These are phyloP conservation scores for Ogataea hybrid DNA, from an alignment of 1,139 yeast species.

Conservation along the genomic window DNA sequence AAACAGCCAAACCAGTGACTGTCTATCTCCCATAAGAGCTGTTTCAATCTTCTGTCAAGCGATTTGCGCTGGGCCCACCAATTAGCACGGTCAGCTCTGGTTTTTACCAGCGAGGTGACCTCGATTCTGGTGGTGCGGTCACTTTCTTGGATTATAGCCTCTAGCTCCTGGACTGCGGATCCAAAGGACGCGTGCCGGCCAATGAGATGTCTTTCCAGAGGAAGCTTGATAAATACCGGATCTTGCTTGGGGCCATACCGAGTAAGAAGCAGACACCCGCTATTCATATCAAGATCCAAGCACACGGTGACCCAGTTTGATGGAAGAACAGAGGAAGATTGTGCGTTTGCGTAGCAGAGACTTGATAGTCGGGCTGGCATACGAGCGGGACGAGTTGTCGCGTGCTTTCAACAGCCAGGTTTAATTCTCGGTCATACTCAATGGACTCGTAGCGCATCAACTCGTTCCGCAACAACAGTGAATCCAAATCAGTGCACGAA, in stretches of 20 bases:
- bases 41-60: slow-evolving; percentile 56
- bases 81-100: slow-evolving; percentile 57
- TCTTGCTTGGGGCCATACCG: slow-evolving; percentile 3
- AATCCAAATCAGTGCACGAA: background rate
- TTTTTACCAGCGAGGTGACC: slow-evolving; percentile 48
- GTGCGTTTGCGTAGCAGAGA: slow-evolving; percentile 12
- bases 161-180: slow-evolving; percentile 45
- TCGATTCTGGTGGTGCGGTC: slow-evolving; percentile 55
- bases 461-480: slow-evolving; percentile 28
- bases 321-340: slow-evolving; percentile 36
- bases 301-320: slow-evolving; percentile 58
- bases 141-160: slow-evolving; percentile 55
- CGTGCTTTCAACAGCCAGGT: slow-evolving; percentile 18
- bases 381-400: slow-evolving; percentile 16
- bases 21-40: slow-evolving; percentile 60
- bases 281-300: slow-evolving; percentile 57
- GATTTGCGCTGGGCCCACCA: slow-evolving; percentile 80
- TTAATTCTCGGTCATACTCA: slow-evolving; percentile 33
- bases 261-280: slow-evolving; percentile 54
- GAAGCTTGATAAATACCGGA: slow-evolving; percentile 50
- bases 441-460: slow-evolving; percentile 36
- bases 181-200: slow-evolving; percentile 48
- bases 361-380: too few species aligned
- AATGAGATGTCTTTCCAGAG: slow-evolving; percentile 51
- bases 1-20: slow-evolving; percentile 82